These are phyloP conservation scores for Pterocarpus macrocarpus DNA, from an alignment of 306 rosid genomes.

Conservation along the genomic window DNA sequence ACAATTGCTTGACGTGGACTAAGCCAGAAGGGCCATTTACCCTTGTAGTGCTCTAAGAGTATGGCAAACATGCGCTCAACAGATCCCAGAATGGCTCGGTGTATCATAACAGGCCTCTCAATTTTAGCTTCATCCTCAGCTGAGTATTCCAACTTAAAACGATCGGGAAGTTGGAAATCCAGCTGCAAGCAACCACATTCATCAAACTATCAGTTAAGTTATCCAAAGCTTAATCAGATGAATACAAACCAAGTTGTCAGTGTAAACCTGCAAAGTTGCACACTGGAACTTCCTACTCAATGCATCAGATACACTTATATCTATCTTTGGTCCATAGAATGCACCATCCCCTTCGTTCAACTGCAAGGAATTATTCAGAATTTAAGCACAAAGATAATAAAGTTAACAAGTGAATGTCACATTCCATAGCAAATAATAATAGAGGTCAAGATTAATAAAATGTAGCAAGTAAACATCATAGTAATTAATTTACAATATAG, in stretches of 20 bases:
- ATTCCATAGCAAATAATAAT: background rate
- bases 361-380: conserved; percentile 56
- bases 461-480: background rate
- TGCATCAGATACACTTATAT: conserved; percentile 92
- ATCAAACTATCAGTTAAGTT: conserved; percentile 35
- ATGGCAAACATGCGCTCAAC: conserved; percentile 97
- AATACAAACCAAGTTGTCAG: conserved; percentile 9
- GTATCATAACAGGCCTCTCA: conserved; percentile 95
- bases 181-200: conserved; percentile 74
- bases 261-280: conserved; percentile 91
- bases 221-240: conserved; percentile 27
- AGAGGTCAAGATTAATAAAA: conserved; percentile 29
- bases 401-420: conserved; percentile 28
- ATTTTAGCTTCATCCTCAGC: conserved; percentile 96
- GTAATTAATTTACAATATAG: background rate
- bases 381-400: conserved; percentile 40
- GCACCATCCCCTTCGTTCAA: conserved; percentile 95
- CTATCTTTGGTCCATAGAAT: conserved; percentile 96
- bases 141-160: conserved; percentile 86
- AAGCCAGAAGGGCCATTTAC: conserved; percentile 99
- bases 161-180: conserved; percentile 95
- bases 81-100: conserved; percentile 92
- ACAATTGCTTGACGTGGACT: conserved; percentile 97
- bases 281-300: conserved; percentile 88
- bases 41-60: conserved; percentile 92